phyloP scores from a whole-genome alignment of 2,329 filamentous ascomycete genomes.

The Blastomyces silverae region DNA sequence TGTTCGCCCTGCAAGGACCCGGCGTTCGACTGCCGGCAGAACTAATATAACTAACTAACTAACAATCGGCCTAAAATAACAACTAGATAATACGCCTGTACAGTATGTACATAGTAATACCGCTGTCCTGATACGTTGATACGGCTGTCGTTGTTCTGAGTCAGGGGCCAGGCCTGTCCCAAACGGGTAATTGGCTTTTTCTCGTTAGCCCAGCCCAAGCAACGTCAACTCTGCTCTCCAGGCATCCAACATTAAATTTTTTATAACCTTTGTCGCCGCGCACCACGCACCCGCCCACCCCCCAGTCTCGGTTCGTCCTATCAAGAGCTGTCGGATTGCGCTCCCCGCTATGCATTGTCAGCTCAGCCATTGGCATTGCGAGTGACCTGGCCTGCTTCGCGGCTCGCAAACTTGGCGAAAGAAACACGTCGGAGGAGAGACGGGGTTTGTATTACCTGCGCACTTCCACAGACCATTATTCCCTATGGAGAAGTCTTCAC shows the following conservation, averaged over 20 bases:
- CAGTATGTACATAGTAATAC: no score
- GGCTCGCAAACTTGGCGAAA: background rate
- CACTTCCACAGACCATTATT: conserved; percentile 1
- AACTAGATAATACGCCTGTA: no score
- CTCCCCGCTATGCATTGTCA: background rate
- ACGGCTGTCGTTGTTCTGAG: background rate
- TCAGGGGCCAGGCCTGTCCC: background rate
- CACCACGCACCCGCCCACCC: background rate
- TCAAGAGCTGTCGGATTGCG: background rate
- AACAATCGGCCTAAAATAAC: no score
- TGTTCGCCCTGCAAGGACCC: background rate
- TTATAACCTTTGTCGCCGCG: background rate
- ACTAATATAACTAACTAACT: no score
- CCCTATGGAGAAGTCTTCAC: conserved; percentile 14
- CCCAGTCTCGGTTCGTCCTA: background rate
- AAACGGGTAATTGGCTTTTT: background rate
- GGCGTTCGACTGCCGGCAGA: background rate
- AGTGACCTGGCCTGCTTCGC: background rate
- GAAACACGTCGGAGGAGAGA: background rate
- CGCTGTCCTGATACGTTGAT: background rate
- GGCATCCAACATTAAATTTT: conserved; percentile 1
- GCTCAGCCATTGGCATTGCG: conserved; percentile 3
- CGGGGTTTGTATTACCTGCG: conserved; percentile 5
- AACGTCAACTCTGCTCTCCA: background rate
- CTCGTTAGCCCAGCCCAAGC: background rate